Evolutionary conservation across 306 rosid genomes (phyloP).

Genomic region (Mimosa pudica): DNA sequence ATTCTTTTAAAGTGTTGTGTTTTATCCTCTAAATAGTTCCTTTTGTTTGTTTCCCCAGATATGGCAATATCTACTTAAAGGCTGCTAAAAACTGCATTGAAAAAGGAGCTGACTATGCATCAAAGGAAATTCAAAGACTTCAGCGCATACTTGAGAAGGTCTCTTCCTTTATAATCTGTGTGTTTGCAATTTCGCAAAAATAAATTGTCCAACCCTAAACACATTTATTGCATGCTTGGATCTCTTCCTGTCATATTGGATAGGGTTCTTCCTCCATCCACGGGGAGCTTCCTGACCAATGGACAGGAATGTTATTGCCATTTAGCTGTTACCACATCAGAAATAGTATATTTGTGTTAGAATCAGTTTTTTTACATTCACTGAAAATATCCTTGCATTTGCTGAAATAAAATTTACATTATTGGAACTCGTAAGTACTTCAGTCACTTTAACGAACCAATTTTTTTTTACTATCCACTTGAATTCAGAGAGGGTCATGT

Average conservation of each 20-base stretch:
- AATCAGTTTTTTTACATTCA: background rate
- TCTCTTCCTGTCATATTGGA: constrained; percentile 8
- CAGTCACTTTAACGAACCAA: background rate
- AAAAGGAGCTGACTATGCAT: constrained; percentile 75
- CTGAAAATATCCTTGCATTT: background rate
- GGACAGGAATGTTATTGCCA: background rate
- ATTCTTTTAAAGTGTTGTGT: constrained; percentile 11
- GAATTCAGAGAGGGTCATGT: background rate
- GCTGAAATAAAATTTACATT: background rate
- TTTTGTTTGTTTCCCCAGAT: constrained; percentile 43
- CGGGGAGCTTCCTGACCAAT: constrained; percentile 1
- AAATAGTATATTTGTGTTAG: background rate
- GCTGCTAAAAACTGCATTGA: constrained; percentile 66
- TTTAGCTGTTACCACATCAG: constrained; percentile 4
- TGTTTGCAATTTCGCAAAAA: background rate
- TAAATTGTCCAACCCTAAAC: background rate
- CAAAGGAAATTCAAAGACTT: constrained; percentile 76
- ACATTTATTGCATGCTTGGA: background rate
- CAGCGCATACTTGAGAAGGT: constrained; percentile 83
- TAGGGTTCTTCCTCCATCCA: background rate
- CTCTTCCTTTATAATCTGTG: background rate
- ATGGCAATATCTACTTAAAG: constrained; percentile 74
- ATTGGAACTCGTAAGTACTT: background rate
- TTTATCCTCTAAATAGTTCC: constrained; percentile 19
- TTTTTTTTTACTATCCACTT: constrained; percentile 3